Conservation (phyloP, 108 stramenopile genomes). For the Nitzschia palea region DNA sequence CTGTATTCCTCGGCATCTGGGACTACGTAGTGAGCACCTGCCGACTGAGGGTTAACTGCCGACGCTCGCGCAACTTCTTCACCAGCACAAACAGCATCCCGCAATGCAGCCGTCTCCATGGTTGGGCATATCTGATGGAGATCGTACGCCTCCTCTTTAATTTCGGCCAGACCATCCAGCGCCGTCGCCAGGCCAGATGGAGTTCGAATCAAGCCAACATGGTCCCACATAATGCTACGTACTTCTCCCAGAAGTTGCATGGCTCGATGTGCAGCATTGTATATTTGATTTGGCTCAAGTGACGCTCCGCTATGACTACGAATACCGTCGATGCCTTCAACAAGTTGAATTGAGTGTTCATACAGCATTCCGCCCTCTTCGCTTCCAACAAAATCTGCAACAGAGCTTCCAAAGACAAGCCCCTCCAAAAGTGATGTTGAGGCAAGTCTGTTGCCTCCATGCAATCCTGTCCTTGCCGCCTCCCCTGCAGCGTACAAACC, state of each 20-base stretch:
- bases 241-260: conserved; percentile 52
- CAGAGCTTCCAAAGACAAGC: conserved; percentile 89
- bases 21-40: conserved; percentile 74
- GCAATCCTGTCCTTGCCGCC: conserved; percentile 92
- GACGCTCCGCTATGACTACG: not conserved
- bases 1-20: conserved; percentile 36
- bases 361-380: conserved; percentile 24
- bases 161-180: conserved; percentile 54
- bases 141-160: conserved; percentile 53
- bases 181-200: conserved; percentile 66
- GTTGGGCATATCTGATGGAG: conserved; percentile 52
- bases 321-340: not conserved
- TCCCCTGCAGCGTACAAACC: conserved; percentile 89
- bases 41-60: conserved; percentile 56
- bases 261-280: conserved; percentile 46
- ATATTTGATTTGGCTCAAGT: conserved; percentile 30
- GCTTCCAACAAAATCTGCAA: conserved; percentile 73
- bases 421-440: conserved; percentile 94
- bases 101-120: conserved; percentile 63
- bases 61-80: conserved; percentile 71
- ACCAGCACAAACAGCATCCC: conserved; percentile 83
- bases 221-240: conserved; percentile 87
- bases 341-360: conserved; percentile 2
- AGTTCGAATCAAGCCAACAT: conserved; percentile 89
- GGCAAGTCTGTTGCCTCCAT: conserved; percentile 93